phyloP scores from a whole-genome alignment of 106 monocot species.

The Xerophyta viscosa region DNA sequence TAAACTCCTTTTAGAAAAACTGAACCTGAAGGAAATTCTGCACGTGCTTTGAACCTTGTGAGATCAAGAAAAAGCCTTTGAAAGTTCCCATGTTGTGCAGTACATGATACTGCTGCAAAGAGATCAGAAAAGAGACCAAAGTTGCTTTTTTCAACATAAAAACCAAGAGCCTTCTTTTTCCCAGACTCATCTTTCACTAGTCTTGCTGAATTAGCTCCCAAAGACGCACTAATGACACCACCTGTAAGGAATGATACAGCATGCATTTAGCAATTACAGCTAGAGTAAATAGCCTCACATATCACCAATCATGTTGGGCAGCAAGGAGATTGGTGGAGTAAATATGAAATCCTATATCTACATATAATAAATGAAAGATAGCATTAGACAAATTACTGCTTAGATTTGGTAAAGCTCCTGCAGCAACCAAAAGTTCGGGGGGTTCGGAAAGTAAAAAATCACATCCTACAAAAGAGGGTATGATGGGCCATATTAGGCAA shows the following conservation, averaged over 20 bases:
- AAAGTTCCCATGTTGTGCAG: conserved; percentile 79
- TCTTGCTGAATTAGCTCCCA: conserved; percentile 49
- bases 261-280: too few relatives aligned
- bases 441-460: too few relatives aligned
- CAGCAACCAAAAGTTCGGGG: too few relatives aligned
- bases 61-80: conserved; percentile 82
- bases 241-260: conserved; percentile 62
- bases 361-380: too few relatives aligned
- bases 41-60: conserved; percentile 54
- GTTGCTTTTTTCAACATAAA: conserved; percentile 27
- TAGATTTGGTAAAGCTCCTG: too few relatives aligned
- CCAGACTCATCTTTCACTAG: conserved; percentile 12
- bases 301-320: too few relatives aligned
- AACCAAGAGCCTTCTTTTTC: conserved; percentile 14
- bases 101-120: conserved; percentile 52
- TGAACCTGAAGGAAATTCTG: conserved; percentile 68
- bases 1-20: conserved; percentile 38
- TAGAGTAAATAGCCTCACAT: too few relatives aligned
- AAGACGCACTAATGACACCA: conserved; percentile 52
- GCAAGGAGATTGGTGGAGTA: too few relatives aligned
- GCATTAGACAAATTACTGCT: too few relatives aligned
- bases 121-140: conserved; percentile 50
- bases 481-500: too few relatives aligned
- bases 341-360: too few relatives aligned
- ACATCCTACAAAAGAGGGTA: too few relatives aligned